phyloP scores from a whole-genome alignment of 768 basidiomycete species.

The Leccinellum rugosiceps region DNA sequence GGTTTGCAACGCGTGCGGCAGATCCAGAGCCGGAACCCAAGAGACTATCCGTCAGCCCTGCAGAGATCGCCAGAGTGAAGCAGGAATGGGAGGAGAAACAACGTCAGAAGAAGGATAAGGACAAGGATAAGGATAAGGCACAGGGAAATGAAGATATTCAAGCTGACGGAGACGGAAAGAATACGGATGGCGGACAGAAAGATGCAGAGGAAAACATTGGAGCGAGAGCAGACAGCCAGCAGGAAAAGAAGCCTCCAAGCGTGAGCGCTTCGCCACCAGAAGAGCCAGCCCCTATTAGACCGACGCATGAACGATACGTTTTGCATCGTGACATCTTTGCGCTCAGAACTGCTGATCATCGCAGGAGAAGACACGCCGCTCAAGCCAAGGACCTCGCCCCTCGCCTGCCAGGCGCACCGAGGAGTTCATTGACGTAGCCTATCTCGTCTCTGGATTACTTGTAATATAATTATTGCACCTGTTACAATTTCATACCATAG shows the following conservation, averaged over 20 bases:
- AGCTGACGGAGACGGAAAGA: conserved; percentile 33
- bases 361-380: conserved; percentile 60
- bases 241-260: conserved; percentile 23
- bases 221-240: conserved; percentile 26
- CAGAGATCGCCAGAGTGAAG: conserved; percentile 76
- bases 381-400: conserved; percentile 71
- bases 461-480: neutral
- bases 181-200: conserved; percentile 11
- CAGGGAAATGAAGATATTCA: conserved; percentile 40
- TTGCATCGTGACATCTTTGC: conserved; percentile 83
- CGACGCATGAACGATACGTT: conserved; percentile 68
- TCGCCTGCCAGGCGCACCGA: conserved; percentile 63
- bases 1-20: conserved; percentile 60
- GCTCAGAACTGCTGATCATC: conserved; percentile 76
- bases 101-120: conserved; percentile 54
- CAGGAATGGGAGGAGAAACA: conserved; percentile 79
- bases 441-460: neutral
- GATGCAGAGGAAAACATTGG: conserved; percentile 33
- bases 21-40: conserved; percentile 39
- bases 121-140: conserved; percentile 53
- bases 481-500: conserved; percentile 46
- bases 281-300: conserved; percentile 34
- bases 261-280: conserved; percentile 31
- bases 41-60: conserved; percentile 43
- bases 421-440: neutral